Conservation (phyloP, 495 filamentous ascomycete genomes). For the Apiosordaria backusii region DNA sequence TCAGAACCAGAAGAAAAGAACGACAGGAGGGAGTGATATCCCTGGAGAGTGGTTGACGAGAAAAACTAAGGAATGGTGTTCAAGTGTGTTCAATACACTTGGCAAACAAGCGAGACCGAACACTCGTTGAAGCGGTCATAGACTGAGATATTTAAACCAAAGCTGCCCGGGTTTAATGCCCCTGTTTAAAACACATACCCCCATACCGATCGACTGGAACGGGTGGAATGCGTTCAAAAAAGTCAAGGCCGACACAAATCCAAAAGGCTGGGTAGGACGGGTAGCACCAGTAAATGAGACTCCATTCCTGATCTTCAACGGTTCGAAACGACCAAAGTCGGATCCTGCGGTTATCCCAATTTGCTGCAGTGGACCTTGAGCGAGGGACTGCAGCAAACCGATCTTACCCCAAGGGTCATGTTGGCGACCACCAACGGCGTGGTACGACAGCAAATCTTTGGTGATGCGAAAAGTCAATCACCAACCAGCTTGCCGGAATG, state of each 20-base stretch:
- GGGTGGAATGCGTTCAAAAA: neutral
- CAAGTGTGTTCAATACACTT: neutral
- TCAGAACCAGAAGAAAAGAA: constrained; percentile 2
- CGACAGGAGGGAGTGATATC: constrained; percentile 3
- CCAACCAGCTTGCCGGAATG: neutral
- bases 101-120: constrained; percentile 2
- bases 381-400: constrained; percentile 10
- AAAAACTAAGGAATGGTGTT: neutral
- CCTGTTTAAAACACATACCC: neutral
- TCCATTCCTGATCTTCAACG: constrained; percentile 8
- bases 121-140: neutral
- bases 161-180: neutral
- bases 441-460: neutral
- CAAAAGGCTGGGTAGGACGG: no score
- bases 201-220: neutral
- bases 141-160: neutral
- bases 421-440: neutral
- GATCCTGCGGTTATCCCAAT: constrained; percentile 20
- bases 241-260: neutral
- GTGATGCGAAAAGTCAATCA: neutral
- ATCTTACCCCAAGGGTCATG: neutral
- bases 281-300: neutral
- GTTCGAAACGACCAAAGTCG: constrained; percentile 13
- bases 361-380: constrained; percentile 3
- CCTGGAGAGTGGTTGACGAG: neutral